These are phyloP conservation scores for Paralagenidium karlingii DNA, from an alignment of 352 stramenopile genomes.

Conservation along the genomic window DNA sequence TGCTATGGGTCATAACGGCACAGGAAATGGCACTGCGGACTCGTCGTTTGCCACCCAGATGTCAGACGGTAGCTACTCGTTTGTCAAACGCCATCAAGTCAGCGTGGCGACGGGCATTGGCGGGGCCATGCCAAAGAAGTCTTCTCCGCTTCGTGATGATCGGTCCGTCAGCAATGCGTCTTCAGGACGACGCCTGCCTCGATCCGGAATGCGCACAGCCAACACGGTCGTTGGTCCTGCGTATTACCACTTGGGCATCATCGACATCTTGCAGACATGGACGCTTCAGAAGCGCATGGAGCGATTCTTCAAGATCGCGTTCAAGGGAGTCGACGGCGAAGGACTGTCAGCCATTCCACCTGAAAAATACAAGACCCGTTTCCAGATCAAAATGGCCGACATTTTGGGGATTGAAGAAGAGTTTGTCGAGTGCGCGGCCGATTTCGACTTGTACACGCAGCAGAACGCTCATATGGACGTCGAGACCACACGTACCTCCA, in stretches of 20 bases:
- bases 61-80: too few species aligned
- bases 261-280: slow-evolving; percentile 87
- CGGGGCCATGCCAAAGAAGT: background rate
- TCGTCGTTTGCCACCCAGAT: background rate
- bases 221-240: slow-evolving; percentile 80
- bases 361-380: slow-evolving; percentile 73
- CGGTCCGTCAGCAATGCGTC: slow-evolving; percentile 53
- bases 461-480: slow-evolving; percentile 85
- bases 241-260: slow-evolving; percentile 85
- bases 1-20: background rate
- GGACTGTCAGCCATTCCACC: slow-evolving; percentile 76
- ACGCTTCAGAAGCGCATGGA: slow-evolving; percentile 81
- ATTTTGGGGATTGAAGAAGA: slow-evolving; percentile 67
- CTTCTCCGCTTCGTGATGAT: slow-evolving; percentile 6
- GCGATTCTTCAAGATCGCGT: slow-evolving; percentile 79
- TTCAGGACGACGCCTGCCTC: slow-evolving; percentile 49
- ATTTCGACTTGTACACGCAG: slow-evolving; percentile 46
- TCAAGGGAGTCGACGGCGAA: slow-evolving; percentile 66
- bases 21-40: background rate
- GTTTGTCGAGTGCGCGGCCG: slow-evolving; percentile 24
- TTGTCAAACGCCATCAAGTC: slow-evolving; percentile 36
- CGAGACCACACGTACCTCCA: slow-evolving; percentile 44
- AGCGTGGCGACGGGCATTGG: slow-evolving; percentile 28
- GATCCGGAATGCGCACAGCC: slow-evolving; percentile 72
- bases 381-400: slow-evolving; percentile 79